phyloP scores from a whole-genome alignment of 192 early-diverging fungal genomes.

The Linnemannia zychae region DNA sequence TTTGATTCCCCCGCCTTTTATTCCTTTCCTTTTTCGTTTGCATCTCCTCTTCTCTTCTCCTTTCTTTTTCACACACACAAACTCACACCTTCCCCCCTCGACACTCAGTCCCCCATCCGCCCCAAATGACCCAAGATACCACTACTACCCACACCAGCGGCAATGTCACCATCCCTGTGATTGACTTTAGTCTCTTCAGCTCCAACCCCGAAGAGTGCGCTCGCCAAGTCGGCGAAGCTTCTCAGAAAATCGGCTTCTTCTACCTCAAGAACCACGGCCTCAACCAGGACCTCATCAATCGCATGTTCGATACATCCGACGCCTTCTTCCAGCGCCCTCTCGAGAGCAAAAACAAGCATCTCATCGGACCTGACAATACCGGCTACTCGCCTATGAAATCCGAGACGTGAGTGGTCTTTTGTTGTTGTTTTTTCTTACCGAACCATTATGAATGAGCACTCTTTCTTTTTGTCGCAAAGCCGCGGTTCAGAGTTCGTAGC shows the following conservation, averaged over 20 bases:
- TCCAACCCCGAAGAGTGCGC: slow-evolving; percentile 59
- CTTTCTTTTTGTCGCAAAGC: not conserved
- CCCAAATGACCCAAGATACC: not conserved
- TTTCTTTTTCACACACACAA: not conserved
- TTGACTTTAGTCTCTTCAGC: slow-evolving; percentile 71
- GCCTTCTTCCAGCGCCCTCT: slow-evolving; percentile 65
- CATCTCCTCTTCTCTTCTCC: not conserved
- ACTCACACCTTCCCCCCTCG: not conserved
- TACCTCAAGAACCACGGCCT: slow-evolving; percentile 75
- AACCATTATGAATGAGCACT: too few relatives aligned
- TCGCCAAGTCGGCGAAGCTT: slow-evolving; percentile 63
- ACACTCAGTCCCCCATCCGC: not conserved
- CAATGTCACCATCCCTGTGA: slow-evolving; percentile 65
- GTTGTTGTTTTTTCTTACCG: not conserved
- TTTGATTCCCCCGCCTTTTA: not conserved
- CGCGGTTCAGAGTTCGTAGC: not conserved
- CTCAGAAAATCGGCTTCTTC: slow-evolving; percentile 69
- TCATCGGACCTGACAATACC: slow-evolving; percentile 60
- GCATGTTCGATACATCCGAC: slow-evolving; percentile 67
- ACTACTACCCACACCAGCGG: not conserved
- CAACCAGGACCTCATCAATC: slow-evolving; percentile 58
- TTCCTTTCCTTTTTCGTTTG: not conserved
- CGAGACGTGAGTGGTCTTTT: slow-evolving; percentile 61
- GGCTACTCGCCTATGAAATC: slow-evolving; percentile 67
- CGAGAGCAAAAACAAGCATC: slow-evolving; percentile 58